phyloP scores from a whole-genome alignment of 1,139 yeast genomes.

The Scheffersomyces insectosa region DNA sequence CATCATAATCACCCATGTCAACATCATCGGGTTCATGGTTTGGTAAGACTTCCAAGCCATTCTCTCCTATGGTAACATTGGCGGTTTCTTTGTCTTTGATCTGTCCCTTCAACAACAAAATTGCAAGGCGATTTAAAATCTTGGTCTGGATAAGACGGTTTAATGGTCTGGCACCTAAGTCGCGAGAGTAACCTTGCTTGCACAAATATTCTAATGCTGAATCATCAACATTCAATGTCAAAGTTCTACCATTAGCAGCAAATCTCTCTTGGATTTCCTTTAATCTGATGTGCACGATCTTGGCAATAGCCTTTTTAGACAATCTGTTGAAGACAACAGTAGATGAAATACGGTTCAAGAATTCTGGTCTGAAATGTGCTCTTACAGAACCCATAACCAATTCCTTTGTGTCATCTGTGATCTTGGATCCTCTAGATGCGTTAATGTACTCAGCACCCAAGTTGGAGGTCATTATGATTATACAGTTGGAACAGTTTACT shows the following conservation, averaged over 20 bases:
- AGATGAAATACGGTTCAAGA: conserved; percentile 91
- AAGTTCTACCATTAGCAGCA: conserved; percentile 75
- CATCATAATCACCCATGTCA: conserved; percentile 56
- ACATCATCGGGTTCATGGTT: conserved; percentile 74
- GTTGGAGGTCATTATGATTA: conserved; percentile 95
- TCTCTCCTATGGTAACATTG: conserved; percentile 56
- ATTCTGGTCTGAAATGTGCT: conserved; percentile 94
- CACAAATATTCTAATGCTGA: conserved; percentile 81
- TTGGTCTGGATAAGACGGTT: conserved; percentile 91
- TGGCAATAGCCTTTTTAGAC: conserved; percentile 86
- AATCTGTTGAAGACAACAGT: conserved; percentile 90
- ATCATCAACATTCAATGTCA: conserved; percentile 67
- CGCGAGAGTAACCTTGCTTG: conserved; percentile 84
- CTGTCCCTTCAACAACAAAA: conserved; percentile 84
- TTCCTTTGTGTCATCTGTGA: conserved; percentile 67
- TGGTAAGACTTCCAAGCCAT: conserved; percentile 76
- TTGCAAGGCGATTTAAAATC: conserved; percentile 82
- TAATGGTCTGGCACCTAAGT: conserved; percentile 96
- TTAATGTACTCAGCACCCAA: conserved; percentile 91
- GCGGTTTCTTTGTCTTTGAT: conserved; percentile 86
- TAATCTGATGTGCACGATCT: conserved; percentile 85
- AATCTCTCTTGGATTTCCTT: conserved; percentile 84
- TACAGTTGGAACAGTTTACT: conserved; percentile 88
- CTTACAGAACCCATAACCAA: conserved; percentile 85
- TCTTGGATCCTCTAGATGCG: conserved; percentile 62